These are phyloP conservation scores for Boletus chippewaensis DNA, from an alignment of 1,284 basidiomycete genomes.

Conservation along the genomic window DNA sequence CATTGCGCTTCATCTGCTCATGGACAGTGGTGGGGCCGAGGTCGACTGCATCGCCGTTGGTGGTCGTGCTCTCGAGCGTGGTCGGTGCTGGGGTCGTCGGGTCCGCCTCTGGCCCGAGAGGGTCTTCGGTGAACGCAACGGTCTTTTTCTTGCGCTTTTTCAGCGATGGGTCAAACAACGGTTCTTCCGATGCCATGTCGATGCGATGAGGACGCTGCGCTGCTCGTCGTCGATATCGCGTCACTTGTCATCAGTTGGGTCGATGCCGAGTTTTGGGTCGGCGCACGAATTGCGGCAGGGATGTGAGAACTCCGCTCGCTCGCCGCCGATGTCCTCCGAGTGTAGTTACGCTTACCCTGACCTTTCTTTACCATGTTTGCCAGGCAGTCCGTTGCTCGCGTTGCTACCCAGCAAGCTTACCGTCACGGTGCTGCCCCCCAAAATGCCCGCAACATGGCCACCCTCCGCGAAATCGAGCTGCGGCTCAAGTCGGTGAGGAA, in stretches of 20 bases:
- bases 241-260: constrained; percentile 1
- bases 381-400: constrained; percentile 62
- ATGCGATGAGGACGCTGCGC: constrained; percentile 9
- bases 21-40: constrained; percentile 68
- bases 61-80: constrained; percentile 58
- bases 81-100: constrained; percentile 69
- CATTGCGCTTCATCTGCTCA: constrained; percentile 56
- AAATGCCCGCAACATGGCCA: constrained; percentile 86
- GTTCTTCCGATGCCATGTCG: constrained; percentile 59
- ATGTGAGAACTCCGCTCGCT: constrained; percentile 13
- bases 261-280: constrained; percentile 27
- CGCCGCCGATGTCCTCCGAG: constrained; percentile 38
- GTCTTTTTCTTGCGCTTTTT: constrained; percentile 85
- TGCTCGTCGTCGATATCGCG: constrained; percentile 16
- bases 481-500: constrained; percentile 96
- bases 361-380: constrained; percentile 44
- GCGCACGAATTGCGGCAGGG: constrained; percentile 20
- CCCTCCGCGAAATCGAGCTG: constrained; percentile 94
- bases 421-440: constrained; percentile 54
- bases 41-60: constrained; percentile 64
- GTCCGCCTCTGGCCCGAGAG: constrained; percentile 75
- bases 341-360: constrained; percentile 14
- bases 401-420: constrained; percentile 47
- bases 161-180: constrained; percentile 74
- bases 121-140: constrained; percentile 78